These are phyloP conservation scores for Fagus crenata DNA, from an alignment of 306 rosid genomes.

Conservation along the genomic window DNA sequence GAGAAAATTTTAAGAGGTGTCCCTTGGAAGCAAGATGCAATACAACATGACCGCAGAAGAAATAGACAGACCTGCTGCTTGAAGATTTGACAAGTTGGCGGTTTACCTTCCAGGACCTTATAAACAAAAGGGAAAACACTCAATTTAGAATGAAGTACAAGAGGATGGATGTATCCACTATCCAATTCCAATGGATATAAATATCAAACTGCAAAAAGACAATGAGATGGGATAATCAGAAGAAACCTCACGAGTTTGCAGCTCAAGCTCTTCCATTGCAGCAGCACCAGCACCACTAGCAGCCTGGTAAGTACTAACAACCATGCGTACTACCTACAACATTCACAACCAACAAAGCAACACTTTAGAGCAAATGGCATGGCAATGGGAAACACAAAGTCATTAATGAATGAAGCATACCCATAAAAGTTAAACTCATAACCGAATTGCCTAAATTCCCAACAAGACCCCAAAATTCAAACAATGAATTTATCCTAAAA, in stretches of 20 bases:
- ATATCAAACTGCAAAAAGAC: neutral
- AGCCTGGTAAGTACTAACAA: slow-evolving; percentile 95
- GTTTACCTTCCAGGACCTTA: slow-evolving; percentile 80
- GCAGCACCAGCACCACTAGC: slow-evolving; percentile 99
- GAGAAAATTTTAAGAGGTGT: slow-evolving; percentile 14
- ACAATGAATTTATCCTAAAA: no score
- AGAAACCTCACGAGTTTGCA: slow-evolving; percentile 88
- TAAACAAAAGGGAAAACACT: slow-evolving; percentile 14
- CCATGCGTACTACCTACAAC: slow-evolving; percentile 87
- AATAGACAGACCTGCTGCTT: slow-evolving; percentile 64
- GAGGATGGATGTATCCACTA: neutral
- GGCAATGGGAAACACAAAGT: neutral
- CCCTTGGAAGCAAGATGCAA: slow-evolving; percentile 14
- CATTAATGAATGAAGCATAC: neutral
- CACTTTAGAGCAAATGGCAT: neutral
- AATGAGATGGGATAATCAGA: slow-evolving; percentile 12
- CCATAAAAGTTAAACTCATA: neutral
- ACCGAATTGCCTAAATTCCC: no score
- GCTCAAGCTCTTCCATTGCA: slow-evolving; percentile 97
- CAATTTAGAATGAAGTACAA: slow-evolving; percentile 12
- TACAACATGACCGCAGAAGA: neutral
- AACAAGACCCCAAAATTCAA: no score
- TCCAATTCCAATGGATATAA: neutral
- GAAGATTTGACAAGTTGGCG: slow-evolving; percentile 80
- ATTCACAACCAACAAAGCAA: slow-evolving; percentile 20